Evolutionary conservation across 441 rosid species (phyloP).

Genomic region (Theobroma grandiflorum): DNA sequence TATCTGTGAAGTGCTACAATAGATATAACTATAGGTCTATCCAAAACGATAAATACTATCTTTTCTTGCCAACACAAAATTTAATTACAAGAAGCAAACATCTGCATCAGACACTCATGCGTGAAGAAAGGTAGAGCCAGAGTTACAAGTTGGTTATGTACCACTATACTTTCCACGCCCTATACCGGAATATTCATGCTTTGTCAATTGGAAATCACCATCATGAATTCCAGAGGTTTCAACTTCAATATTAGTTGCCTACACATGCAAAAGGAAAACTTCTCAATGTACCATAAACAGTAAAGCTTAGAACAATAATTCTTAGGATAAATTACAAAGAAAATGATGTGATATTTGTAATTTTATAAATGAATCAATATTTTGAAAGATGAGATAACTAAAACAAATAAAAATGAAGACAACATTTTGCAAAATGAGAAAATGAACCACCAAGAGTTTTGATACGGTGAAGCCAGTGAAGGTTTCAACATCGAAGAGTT

Average conservation of each 20-base stretch:
- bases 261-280: constrained; percentile 32
- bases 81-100: too few species aligned
- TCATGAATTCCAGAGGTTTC: constrained; percentile 74
- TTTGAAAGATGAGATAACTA: constrained; percentile 4
- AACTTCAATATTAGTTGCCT: constrained; percentile 87
- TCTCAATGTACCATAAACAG: not conserved
- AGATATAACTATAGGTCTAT: too few species aligned
- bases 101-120: too few species aligned
- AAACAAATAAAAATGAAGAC: not conserved
- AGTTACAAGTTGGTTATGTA: constrained; percentile 41
- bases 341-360: not conserved
- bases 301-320: not conserved
- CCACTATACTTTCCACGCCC: constrained; percentile 83
- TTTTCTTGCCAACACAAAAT: too few species aligned
- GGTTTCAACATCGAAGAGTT: too few species aligned
- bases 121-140: too few species aligned
- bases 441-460: too few species aligned
- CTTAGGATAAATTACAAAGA: too few species aligned
- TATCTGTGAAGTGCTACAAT: not conserved
- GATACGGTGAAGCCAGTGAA: too few species aligned
- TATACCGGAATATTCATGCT: constrained; percentile 68
- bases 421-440: too few species aligned
- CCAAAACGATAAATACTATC: too few species aligned
- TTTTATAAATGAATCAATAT: not conserved
- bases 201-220: constrained; percentile 66